Percentiles rank a stretch among this genome's conserved stretches.
Conservation (phyloP, 2,329 filamentous ascomycete species). For the Sporothrix brunneoviolacea region DNA sequence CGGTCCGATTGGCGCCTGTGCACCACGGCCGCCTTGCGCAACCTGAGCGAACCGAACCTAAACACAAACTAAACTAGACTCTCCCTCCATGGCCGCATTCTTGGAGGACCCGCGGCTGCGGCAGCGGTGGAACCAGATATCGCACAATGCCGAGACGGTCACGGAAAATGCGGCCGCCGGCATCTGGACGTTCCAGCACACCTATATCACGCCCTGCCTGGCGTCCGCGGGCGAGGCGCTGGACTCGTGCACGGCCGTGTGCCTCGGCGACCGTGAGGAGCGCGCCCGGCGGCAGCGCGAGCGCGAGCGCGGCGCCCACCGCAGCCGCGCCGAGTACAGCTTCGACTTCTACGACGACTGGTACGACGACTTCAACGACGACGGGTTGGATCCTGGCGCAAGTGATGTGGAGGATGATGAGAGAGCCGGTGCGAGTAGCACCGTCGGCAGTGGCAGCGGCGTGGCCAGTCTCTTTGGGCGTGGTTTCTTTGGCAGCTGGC, state of each 20-base stretch:
- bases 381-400: slow-evolving; percentile 56
- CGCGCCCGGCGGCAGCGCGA: slow-evolving; percentile 62
- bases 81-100: slow-evolving; percentile 53
- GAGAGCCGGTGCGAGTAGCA: background rate
- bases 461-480: slow-evolving; percentile 38
- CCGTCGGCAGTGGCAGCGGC: slow-evolving; percentile 29
- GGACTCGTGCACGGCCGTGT: slow-evolving; percentile 65
- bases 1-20: background rate
- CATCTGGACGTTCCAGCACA: slow-evolving; percentile 82
- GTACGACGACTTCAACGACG: slow-evolving; percentile 58
- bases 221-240: slow-evolving; percentile 58
- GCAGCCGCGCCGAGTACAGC: slow-evolving; percentile 64
- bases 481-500: slow-evolving; percentile 65
- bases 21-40: too few species aligned
- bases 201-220: slow-evolving; percentile 79
- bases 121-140: slow-evolving; percentile 82
- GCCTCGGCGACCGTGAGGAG: slow-evolving; percentile 66
- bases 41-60: too few species aligned
- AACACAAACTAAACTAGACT: too few species aligned
- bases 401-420: slow-evolving; percentile 50
- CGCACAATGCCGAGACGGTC: slow-evolving; percentile 78
- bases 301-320: slow-evolving; percentile 47
- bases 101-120: slow-evolving; percentile 81
- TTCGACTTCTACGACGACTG: slow-evolving; percentile 99
- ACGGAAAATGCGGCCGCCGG: slow-evolving; percentile 88